Evolutionary conservation across 495 filamentous ascomycete genomes (phyloP).

Genomic region (Penicillium roqueforti): DNA sequence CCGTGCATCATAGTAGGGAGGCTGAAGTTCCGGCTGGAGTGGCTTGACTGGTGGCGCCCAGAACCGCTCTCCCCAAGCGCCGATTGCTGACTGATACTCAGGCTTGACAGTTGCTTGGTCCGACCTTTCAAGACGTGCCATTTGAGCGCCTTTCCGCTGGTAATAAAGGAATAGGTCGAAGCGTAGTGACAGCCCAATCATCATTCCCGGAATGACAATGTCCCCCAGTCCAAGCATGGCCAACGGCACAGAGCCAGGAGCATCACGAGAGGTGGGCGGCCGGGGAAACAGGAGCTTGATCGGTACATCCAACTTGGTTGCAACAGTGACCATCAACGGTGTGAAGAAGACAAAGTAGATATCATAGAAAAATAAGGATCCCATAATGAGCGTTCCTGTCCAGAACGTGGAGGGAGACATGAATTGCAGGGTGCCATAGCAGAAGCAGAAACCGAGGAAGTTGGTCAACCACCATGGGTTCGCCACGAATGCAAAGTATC

Average conservation of each 20-base stretch:
- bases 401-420: conserved; percentile 88
- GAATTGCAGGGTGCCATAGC: conserved; percentile 73
- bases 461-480: conserved; percentile 84
- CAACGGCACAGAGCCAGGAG: conserved; percentile 42
- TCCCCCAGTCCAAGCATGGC: conserved; percentile 93
- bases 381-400: conserved; percentile 74
- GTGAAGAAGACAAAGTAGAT: conserved; percentile 98
- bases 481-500: conserved; percentile 64
- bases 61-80: conserved; percentile 79
- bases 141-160: conserved; percentile 49
- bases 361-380: conserved; percentile 85
- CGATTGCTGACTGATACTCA: conserved; percentile 56
- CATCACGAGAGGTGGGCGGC: conserved; percentile 41
- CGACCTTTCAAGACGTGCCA: conserved; percentile 33
- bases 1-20: conserved; percentile 40
- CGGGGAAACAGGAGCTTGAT: conserved; percentile 89
- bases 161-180: conserved; percentile 89
- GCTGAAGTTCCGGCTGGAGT: conserved; percentile 29
- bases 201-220: conserved; percentile 89
- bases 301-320: conserved; percentile 82
- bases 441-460: conserved; percentile 79
- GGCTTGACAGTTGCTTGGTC: conserved; percentile 44
- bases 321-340: conserved; percentile 93
- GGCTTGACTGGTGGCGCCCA: conserved; percentile 55
- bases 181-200: conserved; percentile 80